These are phyloP conservation scores for Hymenoscyphus scutula DNA, from an alignment of 2,329 filamentous ascomycete species.

Conservation along the genomic window DNA sequence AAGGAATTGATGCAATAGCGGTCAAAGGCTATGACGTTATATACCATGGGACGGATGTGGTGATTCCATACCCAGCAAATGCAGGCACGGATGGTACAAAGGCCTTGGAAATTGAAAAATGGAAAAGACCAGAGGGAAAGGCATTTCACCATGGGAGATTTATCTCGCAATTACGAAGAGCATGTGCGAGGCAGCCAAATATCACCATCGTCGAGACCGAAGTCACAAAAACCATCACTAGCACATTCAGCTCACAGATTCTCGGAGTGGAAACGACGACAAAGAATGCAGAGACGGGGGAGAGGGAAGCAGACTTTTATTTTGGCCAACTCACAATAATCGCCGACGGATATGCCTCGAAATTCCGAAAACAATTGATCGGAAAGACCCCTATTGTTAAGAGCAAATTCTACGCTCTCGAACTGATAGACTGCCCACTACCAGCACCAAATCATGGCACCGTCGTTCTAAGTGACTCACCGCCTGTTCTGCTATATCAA, in stretches of 20 bases:
- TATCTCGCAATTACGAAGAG: constrained; percentile 74
- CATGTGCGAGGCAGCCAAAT: constrained; percentile 73
- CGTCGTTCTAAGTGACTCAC: constrained; percentile 75
- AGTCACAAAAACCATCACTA: constrained; percentile 71
- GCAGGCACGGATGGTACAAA: constrained; percentile 36
- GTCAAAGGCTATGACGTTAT: constrained; percentile 86
- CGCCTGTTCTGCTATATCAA: constrained; percentile 89
- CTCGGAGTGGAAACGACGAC: constrained; percentile 80
- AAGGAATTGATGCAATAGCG: constrained; percentile 81
- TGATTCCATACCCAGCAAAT: constrained; percentile 74
- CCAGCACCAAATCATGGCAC: constrained; percentile 76
- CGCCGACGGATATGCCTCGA: constrained; percentile 88
- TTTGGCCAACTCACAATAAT: constrained; percentile 87
- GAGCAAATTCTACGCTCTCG: constrained; percentile 90
- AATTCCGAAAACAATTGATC: constrained; percentile 81
- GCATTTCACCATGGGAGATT: constrained; percentile 95
- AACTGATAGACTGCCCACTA: constrained; percentile 83
- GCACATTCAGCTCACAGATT: constrained; percentile 66
- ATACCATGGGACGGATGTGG: constrained; percentile 70
- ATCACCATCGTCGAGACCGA: constrained; percentile 91
- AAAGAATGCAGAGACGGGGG: constrained; percentile 51
- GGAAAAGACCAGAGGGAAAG: constrained; percentile 63
- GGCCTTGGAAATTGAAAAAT: constrained; percentile 31
- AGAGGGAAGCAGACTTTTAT: constrained; percentile 69
- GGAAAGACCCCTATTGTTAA: constrained; percentile 64